Evolutionary conservation across 2,329 filamentous ascomycete genomes (phyloP).

Genomic region (Talaromyces funiculosus): DNA sequence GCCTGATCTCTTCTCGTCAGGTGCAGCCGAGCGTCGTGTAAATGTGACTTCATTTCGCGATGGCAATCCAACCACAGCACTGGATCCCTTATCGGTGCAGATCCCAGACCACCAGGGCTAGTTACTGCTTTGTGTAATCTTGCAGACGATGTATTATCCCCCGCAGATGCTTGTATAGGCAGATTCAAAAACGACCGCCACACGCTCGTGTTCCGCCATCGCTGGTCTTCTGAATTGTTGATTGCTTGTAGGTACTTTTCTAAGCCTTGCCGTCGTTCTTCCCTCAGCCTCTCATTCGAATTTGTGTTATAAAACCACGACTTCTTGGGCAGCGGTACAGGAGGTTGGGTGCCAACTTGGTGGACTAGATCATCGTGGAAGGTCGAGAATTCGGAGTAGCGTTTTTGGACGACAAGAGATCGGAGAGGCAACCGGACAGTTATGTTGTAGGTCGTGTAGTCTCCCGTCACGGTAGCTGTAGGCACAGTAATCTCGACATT

Average conservation of each 20-base stretch:
- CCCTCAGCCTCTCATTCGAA: constrained; percentile 51
- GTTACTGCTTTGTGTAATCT: constrained; percentile 40
- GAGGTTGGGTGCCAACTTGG: constrained; percentile 49
- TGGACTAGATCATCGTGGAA: constrained; percentile 50
- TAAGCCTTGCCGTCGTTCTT: constrained; percentile 52
- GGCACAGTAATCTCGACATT: constrained; percentile 44
- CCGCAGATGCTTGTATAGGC: constrained; percentile 35
- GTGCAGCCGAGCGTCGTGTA: constrained; percentile 56
- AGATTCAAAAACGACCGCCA: constrained; percentile 58
- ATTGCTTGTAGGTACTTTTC: constrained; percentile 56
- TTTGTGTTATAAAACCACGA: constrained; percentile 56
- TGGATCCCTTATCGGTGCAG: constrained; percentile 44
- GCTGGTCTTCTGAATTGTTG: constrained; percentile 49
- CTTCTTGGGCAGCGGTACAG: constrained; percentile 52
- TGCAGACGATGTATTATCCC: constrained; percentile 29
- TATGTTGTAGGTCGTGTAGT: constrained; percentile 58
- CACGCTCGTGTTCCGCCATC: constrained; percentile 53
- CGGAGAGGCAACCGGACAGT: constrained; percentile 56
- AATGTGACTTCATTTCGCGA: constrained; percentile 52
- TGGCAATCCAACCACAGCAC: constrained; percentile 59
- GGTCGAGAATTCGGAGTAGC: constrained; percentile 58
- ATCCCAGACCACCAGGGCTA: constrained; percentile 29
- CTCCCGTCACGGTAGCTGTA: constrained; percentile 43
- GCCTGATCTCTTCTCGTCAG: constrained; percentile 58
- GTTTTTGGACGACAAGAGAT: constrained; percentile 54